Evolutionary conservation across 2,329 filamentous ascomycete genomes (phyloP), one percentile per base, ranked within the genome.

Genomic region (Fusarium bactridioides): DNA sequence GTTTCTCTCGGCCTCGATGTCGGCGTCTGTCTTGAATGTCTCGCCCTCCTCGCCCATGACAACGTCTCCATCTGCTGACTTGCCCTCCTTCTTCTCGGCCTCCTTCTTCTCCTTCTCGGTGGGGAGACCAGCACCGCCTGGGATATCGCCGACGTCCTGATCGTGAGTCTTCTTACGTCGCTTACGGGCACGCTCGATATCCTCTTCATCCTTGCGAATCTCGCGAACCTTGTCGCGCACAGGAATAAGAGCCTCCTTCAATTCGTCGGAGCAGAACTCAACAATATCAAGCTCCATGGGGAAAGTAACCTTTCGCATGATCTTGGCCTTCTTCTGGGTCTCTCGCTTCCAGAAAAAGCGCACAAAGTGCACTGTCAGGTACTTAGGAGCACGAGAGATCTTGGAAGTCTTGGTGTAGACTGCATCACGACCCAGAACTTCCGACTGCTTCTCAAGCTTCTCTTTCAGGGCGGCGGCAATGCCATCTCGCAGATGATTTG

Each of bases 261-360:
- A 86, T 59, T 96, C 92, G 31, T 98, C 95, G 18, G 95, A 95
- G 82, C 96, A 99, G 83, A 97, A 98, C 80, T 99, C 96, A 27
- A 97, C 91, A 43, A 94, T 90, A 78, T 99, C 96, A 38, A 99
- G 86, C 82, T 99, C 96, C 56, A 93, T 91, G 11, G 95, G 95
- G 80, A 99, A 99, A 0, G 94, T 95, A 64, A 99, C 96, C 84
- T 98, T 99, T 80, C 95, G 93, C 93, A 99, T 95, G 77, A 99
- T 99, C 88, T 99, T 99, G 74, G 95, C 95, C 87, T 99, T 99
- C 86, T 98, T 98, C 82, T 97, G 92, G 7, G 94, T 94, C 75
- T 97, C 94, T 51, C 92, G 91, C 80, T 97, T 95, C 96, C 96
- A 99, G 85, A 95, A 98, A 85, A 99, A 99, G 73, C 96, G 94